Conservation (phyloP, 2,329 filamentous ascomycete species). For the Mollisia scopiformis region DNA sequence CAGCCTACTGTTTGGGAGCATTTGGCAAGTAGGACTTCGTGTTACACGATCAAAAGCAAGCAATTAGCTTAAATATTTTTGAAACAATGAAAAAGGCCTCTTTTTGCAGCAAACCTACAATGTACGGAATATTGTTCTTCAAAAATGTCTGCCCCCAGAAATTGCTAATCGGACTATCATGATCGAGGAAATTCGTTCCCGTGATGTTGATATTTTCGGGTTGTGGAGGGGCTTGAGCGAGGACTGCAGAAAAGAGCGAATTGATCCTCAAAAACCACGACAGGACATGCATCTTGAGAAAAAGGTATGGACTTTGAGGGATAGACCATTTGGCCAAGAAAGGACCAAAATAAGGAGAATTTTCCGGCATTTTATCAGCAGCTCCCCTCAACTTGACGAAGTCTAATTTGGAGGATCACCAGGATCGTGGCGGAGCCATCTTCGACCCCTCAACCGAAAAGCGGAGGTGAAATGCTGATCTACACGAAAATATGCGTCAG, state of each 20-base stretch:
- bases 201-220: conserved; percentile 7
- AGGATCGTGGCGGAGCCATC: not conserved
- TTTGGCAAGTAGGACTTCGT: too few relatives aligned
- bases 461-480: not conserved
- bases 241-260: not conserved
- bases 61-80: too few relatives aligned
- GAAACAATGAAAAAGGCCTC: too few relatives aligned
- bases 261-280: not conserved
- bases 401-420: not conserved
- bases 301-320: not conserved
- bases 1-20: too few relatives aligned
- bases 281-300: conserved; percentile 1
- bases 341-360: not conserved
- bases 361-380: not conserved
- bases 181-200: conserved; percentile 26
- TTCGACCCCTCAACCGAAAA: not conserved
- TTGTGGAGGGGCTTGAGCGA: not conserved
- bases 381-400: not conserved
- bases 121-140: conserved; percentile 45
- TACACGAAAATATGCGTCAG: not conserved
- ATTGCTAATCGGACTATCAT: conserved; percentile 21
- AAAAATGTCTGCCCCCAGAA: conserved; percentile 34
- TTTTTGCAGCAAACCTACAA: conserved; percentile 28
- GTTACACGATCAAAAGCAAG: too few relatives aligned
- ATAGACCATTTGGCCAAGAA: not conserved